phyloP scores from a whole-genome alignment of 306 rosid species.

The Cucumis melo region DNA sequence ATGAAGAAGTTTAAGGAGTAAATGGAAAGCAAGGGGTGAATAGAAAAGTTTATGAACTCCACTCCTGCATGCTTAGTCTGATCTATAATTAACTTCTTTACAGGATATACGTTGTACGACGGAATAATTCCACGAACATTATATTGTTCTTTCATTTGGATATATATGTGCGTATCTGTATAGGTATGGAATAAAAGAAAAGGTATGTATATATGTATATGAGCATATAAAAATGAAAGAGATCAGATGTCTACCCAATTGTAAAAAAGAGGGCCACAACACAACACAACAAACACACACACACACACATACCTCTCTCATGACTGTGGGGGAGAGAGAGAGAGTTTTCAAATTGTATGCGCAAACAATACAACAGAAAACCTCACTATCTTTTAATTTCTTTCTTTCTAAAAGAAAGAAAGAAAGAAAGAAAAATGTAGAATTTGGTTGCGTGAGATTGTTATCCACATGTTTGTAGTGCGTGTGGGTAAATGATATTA shows the following conservation, averaged over 20 bases:
- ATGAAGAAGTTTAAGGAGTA: background rate
- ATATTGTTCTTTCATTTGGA: too few relatives aligned
- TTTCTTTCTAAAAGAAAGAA: too few relatives aligned
- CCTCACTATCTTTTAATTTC: constrained; percentile 1
- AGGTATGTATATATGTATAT: background rate
- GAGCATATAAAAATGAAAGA: background rate
- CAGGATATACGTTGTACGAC: too few relatives aligned
- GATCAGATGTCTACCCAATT: background rate
- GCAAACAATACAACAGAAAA: constrained; percentile 2
- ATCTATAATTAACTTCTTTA: too few relatives aligned
- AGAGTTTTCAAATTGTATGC: background rate
- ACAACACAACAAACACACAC: background rate
- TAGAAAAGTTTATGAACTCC: too few relatives aligned
- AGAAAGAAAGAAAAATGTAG: too few relatives aligned
- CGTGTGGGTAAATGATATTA: constrained; percentile 6
- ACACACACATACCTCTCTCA: background rate
- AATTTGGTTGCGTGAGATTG: constrained; percentile 7
- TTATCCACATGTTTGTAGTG: constrained; percentile 12
- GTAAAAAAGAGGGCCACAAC: background rate
- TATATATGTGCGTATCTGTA: background rate
- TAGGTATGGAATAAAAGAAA: background rate
- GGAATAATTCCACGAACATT: too few relatives aligned
- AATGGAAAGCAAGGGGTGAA: too few relatives aligned
- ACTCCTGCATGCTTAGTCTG: too few relatives aligned
- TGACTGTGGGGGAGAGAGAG: background rate